Conservation (phyloP, 2,329 filamentous ascomycete genomes). For the Colletotrichum sp. region DNA sequence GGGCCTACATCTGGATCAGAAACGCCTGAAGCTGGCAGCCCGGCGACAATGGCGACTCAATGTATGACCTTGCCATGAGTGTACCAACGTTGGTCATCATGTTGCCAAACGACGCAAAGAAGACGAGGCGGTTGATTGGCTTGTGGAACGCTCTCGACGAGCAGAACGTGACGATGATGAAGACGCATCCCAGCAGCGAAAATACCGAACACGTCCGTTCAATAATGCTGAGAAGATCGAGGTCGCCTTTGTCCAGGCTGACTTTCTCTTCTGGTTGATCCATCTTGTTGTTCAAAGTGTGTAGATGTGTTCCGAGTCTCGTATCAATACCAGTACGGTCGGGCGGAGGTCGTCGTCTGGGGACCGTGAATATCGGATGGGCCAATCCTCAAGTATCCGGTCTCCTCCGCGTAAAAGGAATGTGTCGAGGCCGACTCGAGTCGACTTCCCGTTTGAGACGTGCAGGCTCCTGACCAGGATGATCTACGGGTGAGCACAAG, state of each 20-base stretch:
- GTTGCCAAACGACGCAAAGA: constrained; percentile 85
- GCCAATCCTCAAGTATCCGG: not conserved
- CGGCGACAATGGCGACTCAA: constrained; percentile 51
- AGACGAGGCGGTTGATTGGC: constrained; percentile 85
- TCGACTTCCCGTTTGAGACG: not conserved
- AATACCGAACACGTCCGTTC: constrained; percentile 74
- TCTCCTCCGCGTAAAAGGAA: not conserved
- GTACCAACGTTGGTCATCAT: constrained; percentile 79
- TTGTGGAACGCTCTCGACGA: constrained; percentile 76
- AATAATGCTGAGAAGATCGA: constrained; percentile 62
- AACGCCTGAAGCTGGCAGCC: constrained; percentile 78
- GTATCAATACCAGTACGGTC: not conserved
- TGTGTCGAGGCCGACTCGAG: not conserved
- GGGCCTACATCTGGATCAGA: constrained; percentile 78
- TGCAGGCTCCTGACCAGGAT: constrained; percentile 5
- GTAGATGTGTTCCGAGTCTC: not conserved
- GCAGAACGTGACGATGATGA: constrained; percentile 76
- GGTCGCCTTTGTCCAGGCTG: constrained; percentile 35
- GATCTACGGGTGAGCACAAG: not conserved
- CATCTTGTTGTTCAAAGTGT: not conserved
- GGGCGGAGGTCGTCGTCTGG: not conserved
- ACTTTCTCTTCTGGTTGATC: not conserved
- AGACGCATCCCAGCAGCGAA: constrained; percentile 72
- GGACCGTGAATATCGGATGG: not conserved
- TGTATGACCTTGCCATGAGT: constrained; percentile 70